These are phyloP conservation scores for Trichocladium antarcticum DNA, from an alignment of 495 filamentous ascomycete genomes.

Conservation along the genomic window DNA sequence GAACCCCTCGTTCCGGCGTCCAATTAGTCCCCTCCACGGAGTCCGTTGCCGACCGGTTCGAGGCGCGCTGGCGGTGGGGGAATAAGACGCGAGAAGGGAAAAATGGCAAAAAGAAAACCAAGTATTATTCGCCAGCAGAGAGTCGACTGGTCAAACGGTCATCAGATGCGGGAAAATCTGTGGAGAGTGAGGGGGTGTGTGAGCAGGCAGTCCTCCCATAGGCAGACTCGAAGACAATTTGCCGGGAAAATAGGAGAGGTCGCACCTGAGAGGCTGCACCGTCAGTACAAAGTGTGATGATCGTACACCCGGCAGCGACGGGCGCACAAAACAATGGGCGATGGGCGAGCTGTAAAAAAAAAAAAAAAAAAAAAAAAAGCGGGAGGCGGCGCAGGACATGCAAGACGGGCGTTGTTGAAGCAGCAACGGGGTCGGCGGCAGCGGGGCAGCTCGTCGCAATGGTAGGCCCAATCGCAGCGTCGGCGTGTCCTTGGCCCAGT, in stretches of 20 bases:
- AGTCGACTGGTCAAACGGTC: slow-evolving; percentile 20
- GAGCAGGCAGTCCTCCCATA: slow-evolving; percentile 20
- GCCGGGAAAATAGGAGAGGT: background rate
- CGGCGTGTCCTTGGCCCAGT: background rate
- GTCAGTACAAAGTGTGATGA: slow-evolving; percentile 4
- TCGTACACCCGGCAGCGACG: slow-evolving; percentile 15
- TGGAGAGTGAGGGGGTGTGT: slow-evolving; percentile 12
- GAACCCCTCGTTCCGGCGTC: slow-evolving; percentile 16
- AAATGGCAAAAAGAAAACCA: slow-evolving; percentile 9
- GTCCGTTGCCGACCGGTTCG: slow-evolving; percentile 9
- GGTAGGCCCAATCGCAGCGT: slow-evolving; percentile 4
- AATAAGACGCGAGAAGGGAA: slow-evolving; percentile 2
- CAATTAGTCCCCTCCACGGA: slow-evolving; percentile 20
- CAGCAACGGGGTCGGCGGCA: slow-evolving; percentile 17
- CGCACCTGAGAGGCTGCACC: slow-evolving; percentile 12
- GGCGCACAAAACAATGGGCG: slow-evolving; percentile 22
- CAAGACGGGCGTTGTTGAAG: slow-evolving; percentile 18
- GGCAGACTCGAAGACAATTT: slow-evolving; percentile 3
- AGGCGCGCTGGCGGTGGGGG: slow-evolving; percentile 6
- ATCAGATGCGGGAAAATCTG: slow-evolving; percentile 25
- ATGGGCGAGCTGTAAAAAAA: slow-evolving; percentile 13
- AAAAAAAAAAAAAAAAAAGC: slow-evolving; percentile 18
- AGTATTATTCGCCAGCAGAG: slow-evolving; percentile 3
- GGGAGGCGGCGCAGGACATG: slow-evolving; percentile 15
- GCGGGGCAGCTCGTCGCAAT: slow-evolving; percentile 4